Conservation (phyloP, 225 moss, liverwort and hornwort genomes). For the Polytrichum formosum region DNA sequence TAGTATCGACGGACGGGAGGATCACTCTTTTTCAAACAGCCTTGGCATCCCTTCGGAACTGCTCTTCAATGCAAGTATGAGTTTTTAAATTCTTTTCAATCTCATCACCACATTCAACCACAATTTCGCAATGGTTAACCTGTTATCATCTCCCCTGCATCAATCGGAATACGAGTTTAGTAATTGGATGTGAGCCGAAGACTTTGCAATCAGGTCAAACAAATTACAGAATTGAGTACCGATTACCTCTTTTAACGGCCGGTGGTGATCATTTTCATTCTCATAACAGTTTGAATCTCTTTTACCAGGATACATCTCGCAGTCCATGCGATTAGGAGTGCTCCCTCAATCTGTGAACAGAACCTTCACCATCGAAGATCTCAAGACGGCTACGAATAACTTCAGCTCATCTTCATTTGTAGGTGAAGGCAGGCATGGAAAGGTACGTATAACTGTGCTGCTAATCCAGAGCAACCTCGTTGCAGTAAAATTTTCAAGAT, state of each 20-base stretch:
- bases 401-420: constrained; percentile 70
- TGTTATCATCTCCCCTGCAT: too few species aligned
- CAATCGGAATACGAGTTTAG: too few species aligned
- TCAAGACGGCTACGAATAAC: constrained; percentile 88
- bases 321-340: constrained; percentile 87
- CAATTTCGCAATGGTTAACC: neutral
- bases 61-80: constrained; percentile 85
- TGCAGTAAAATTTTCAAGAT: too few species aligned
- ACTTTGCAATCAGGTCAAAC: too few species aligned
- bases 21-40: constrained; percentile 61
- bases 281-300: neutral
- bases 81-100: neutral
- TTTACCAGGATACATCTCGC: constrained; percentile 82
- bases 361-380: constrained; percentile 78
- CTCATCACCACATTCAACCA: neutral
- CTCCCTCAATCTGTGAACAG: constrained; percentile 61
- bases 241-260: too few species aligned
- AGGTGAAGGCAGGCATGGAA: constrained; percentile 87
- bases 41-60: constrained; percentile 81
- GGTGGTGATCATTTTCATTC: too few species aligned
- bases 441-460: constrained; percentile 36
- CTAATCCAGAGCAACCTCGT: too few species aligned
- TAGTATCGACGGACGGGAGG: constrained; percentile 33
- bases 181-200: too few species aligned
- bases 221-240: too few species aligned